Evolutionary conservation across 2,329 filamentous ascomycete genomes (phyloP), one percentile per base, ranked within the genome.

Genomic region (Colletotrichum lini): DNA sequence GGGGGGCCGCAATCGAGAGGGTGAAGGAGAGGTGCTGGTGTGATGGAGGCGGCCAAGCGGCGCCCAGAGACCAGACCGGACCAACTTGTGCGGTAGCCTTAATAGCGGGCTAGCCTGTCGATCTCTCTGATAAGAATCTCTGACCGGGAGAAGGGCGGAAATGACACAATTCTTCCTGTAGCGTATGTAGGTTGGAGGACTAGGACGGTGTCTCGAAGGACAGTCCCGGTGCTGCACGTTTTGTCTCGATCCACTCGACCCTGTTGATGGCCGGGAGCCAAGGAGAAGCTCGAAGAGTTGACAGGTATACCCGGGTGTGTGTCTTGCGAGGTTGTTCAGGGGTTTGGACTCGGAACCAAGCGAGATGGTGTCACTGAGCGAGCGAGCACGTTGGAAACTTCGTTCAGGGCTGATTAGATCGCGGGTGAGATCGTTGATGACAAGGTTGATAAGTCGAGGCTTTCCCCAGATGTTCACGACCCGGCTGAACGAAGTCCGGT

Each of bases 111-210:
- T 72, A 23, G 38, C 47, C 49, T 38, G 66, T 70, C 66, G 70
- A 72, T 72, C 70, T 72, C 44, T 53, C 67, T 61, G 66, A 72
- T 66, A 72, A 70, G 54, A 53, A 16, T 56, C 4, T 49, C 6
- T 42, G 50, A 47, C 3, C 54, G 38, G 70, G 66, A 54, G 44
- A 59, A 66, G 16, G 21, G 21, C 61, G 70, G 60, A 66, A 70
- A 72, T 70, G 70, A 66, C 60, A 53, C 60, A 72, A 61, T 70
- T 44, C 12, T 61, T 70, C 18, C 45, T 72, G 54, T 56, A 59
- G 47, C 9, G 47, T 49, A 53, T 35, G 65, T 47, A 26, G 38
- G 56, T 30, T 40, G 52, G 56, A 53, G 42, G 58, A 53, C 47
- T 15, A 13, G 53, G 58, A 9, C 16, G 18, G 21, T 69, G 59